Evolutionary conservation across 2,329 filamentous ascomycete species (phyloP).

Genomic region (Pyrenochaeta sp.): DNA sequence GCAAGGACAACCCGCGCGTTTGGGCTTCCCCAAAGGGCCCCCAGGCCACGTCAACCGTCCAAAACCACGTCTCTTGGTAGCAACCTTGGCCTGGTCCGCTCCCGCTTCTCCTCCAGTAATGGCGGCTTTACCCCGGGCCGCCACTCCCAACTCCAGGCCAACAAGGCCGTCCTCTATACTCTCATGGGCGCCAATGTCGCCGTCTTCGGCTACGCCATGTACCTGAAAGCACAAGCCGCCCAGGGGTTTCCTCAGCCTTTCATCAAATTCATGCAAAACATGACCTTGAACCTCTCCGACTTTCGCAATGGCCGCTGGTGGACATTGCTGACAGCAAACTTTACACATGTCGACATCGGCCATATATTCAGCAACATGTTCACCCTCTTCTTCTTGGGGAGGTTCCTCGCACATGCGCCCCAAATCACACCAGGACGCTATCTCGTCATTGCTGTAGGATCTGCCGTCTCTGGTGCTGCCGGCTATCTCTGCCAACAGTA

Average conservation of each 20-base stretch:
- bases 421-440: conserved; percentile 37
- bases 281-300: conserved; percentile 43
- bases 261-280: conserved; percentile 37
- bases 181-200: conserved; percentile 53
- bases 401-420: conserved; percentile 40
- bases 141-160: conserved; percentile 10
- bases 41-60: conserved; percentile 30
- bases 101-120: conserved; percentile 11
- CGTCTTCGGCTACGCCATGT: conserved; percentile 51
- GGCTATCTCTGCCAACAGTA: conserved; percentile 25
- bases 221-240: conserved; percentile 35
- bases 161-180: conserved; percentile 40
- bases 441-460: conserved; percentile 40
- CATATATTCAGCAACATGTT: conserved; percentile 57
- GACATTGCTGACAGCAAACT: conserved; percentile 51
- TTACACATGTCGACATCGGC: conserved; percentile 46
- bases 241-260: conserved; percentile 24
- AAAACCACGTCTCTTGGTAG: conserved; percentile 14
- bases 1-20: conserved; percentile 17
- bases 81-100: conserved; percentile 10
- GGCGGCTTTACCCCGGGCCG: not conserved
- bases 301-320: conserved; percentile 43
- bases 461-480: conserved; percentile 34
- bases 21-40: conserved; percentile 3
- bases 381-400: conserved; percentile 49